Percentiles rank a stretch among this genome's conserved stretches.
Conservation (phyloP, 148 eudicot species). For the Polygonum aviculare region DNA sequence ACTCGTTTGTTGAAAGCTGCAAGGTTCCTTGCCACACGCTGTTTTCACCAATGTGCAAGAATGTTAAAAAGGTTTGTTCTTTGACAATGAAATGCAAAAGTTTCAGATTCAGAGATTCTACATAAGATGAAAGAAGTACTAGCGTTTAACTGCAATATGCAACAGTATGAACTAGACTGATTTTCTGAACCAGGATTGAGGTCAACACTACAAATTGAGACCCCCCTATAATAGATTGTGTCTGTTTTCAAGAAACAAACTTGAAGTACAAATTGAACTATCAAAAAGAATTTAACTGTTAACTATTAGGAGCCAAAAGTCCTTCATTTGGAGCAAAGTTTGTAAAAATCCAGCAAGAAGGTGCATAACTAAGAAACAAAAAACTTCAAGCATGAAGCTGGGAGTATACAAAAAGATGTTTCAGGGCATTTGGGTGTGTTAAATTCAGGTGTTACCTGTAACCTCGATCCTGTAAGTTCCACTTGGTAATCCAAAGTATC, state of each 20-base stretch:
- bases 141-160: background rate
- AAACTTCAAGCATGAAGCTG: background rate
- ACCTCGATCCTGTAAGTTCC: constrained; percentile 66
- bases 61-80: background rate
- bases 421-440: background rate
- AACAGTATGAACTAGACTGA: background rate
- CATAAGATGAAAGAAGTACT: background rate
- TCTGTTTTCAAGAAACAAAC: background rate
- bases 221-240: background rate
- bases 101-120: background rate
- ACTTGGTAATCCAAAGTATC: constrained; percentile 75
- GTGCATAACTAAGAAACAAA: background rate
- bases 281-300: background rate
- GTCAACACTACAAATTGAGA: background rate
- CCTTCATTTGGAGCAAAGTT: background rate
- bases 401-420: background rate
- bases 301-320: background rate
- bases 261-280: background rate
- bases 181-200: background rate
- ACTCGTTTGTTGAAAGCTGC: constrained; percentile 62
- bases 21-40: constrained; percentile 51
- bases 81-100: background rate
- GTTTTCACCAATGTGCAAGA: constrained; percentile 14
- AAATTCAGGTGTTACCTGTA: constrained; percentile 42
- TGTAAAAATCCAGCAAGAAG: background rate